Conservation (phyloP, 164 flowering plant genomes). For the Umbilicus rupestris region DNA sequence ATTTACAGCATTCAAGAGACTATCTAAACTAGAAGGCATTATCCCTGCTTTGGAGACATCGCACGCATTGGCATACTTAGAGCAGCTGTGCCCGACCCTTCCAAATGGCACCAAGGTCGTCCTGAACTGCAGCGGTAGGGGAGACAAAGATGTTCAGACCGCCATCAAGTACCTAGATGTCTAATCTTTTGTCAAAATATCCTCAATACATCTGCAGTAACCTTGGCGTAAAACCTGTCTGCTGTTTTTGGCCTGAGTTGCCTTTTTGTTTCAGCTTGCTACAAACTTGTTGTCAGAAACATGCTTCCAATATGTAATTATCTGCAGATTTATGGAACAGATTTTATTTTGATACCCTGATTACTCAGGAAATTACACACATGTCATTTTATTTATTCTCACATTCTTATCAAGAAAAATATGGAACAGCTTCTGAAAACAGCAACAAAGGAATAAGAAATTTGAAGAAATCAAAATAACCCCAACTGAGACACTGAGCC, state of each 20-base stretch:
- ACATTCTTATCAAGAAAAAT: background rate
- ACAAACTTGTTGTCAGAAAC: too few relatives aligned
- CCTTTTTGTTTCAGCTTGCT: too few relatives aligned
- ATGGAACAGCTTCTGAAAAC: background rate
- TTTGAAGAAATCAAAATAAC: background rate
- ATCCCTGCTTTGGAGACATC: constrained; percentile 94
- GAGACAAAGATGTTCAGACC: constrained; percentile 88
- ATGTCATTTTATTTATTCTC: background rate
- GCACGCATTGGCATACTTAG: constrained; percentile 83
- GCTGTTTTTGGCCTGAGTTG: too few relatives aligned
- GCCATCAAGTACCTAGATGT: constrained; percentile 42
- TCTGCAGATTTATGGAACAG: background rate
- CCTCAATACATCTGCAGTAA: background rate
- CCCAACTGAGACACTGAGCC: background rate
- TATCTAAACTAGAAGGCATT: constrained; percentile 74
- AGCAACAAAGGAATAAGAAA: background rate
- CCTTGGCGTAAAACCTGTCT: too few relatives aligned
- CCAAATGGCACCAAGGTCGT: constrained; percentile 71
- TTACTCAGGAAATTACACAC: background rate
- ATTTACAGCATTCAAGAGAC: constrained; percentile 67
- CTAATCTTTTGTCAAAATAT: background rate
- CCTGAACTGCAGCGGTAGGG: constrained; percentile 86
- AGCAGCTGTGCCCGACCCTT: constrained; percentile 75
- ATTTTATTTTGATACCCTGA: background rate
- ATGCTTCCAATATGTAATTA: too few relatives aligned